Base-by-base conservation (phyloP, 352 stramenopile genomes). In the Saprolegnia parasitica region DNA sequence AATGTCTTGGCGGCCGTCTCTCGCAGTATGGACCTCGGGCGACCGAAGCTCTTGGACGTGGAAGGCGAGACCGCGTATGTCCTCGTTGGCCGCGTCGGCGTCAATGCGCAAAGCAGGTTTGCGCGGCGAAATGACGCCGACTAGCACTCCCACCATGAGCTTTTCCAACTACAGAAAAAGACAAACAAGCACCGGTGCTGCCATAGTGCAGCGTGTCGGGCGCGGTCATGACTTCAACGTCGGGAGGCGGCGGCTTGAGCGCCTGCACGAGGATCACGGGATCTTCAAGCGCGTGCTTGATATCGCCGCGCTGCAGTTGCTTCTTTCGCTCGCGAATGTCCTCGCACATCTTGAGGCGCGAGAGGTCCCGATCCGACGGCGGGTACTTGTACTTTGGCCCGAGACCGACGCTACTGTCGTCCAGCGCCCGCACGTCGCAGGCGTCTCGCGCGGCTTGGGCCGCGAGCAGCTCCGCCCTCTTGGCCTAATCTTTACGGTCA, bases 241-340 rank as follows among this genome's bases (percentile, higher is more conserved):
- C 61, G 37, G 63, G 42, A 4, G 42, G 42, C 42, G 42, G 42
- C 11, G 46, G 26, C 37, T 70, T 70, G 49, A 70, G 29, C 18
- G 47, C 63, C 49, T 90, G 84, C 20, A 92, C 84, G 10, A 92
- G 65, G 56, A 92, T 88, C 42, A 92, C 72, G 0, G 84, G 80
- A 40, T 90, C 82, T 35, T 92, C 79, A 4, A 89, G 73, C 10
- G 56, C 70, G 21, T 10, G 49, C 26, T 65, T 58, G 56, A 16
- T 32, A 24, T 35, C 68, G 10, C 56, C 47, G 24, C 35, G 29
- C 56, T 77, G 71, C 21, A 81, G 47, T 55, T 78, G 71, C 49
- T 72, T 75, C 58, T 89, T 87, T 39, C 74, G 73, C 15, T 65
- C 76, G 16, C 61, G 72, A 29, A 87, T 83, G 64, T 85, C 77